Evolutionary conservation across 495 filamentous ascomycete genomes (phyloP).

Genomic region (Choiromyces venosus): DNA sequence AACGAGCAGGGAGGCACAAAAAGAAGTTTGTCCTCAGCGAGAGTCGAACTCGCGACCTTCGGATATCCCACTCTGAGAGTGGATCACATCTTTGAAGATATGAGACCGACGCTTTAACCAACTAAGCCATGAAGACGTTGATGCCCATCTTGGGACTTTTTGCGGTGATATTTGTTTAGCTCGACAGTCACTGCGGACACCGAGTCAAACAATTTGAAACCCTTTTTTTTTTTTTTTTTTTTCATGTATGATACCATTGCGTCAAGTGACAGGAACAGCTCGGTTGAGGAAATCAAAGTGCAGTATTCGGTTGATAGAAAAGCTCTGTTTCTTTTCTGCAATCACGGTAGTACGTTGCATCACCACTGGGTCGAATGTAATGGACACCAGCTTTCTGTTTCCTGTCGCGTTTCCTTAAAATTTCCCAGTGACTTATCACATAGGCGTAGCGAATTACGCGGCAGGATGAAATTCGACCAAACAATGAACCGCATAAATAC

Average conservation of each 20-base stretch:
- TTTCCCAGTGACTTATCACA: background rate
- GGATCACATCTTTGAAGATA: constrained; percentile 28
- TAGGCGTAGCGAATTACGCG: background rate
- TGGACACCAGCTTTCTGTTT: background rate
- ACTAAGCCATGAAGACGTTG: constrained; percentile 37
- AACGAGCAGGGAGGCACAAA: background rate
- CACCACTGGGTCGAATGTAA: background rate
- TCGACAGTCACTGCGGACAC: background rate
- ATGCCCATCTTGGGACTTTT: background rate
- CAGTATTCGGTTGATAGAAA: background rate
- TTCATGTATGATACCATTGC: background rate
- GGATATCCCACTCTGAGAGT: constrained; percentile 32
- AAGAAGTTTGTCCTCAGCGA: constrained; percentile 26
- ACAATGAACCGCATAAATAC: background rate
- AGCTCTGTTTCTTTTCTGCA: background rate
- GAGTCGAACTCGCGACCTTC: constrained; percentile 40
- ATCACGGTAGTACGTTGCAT: background rate
- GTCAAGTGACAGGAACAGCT: no score
- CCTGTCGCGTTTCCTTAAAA: background rate
- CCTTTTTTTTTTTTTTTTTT: no score
- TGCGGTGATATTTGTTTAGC: background rate
- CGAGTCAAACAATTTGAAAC: background rate
- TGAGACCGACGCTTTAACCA: constrained; percentile 40
- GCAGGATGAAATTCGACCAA: background rate
- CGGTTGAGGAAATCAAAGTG: background rate